Evolutionary conservation across 805 yeast genomes (phyloP), one percentile per base, ranked within the genome.

Genomic region (Monosporozyma siamensis): DNA sequence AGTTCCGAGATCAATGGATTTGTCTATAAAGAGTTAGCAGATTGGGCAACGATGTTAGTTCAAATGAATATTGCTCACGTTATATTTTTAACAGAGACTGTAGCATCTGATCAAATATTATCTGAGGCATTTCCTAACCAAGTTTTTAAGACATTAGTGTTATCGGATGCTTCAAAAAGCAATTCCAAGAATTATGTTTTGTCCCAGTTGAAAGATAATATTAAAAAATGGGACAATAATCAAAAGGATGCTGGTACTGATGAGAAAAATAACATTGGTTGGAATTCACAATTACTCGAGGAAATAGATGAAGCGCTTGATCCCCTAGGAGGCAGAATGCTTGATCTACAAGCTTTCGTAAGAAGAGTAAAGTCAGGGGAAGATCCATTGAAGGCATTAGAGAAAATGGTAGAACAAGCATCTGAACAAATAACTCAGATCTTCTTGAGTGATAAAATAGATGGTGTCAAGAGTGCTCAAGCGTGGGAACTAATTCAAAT

Each of bases 241-340:
- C 57, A 60, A 24, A 64, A 58, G 22, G 53, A 58, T n/a, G 47
- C 56, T 26, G 48, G 49, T 12, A 61, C 55, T 7, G 54, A 55
- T 9, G 58, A 55, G 27, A 47, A 54, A 23, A 44, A 40, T 17
- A 26, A n/a, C 11, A 17, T 20, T 7, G 42, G 29, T 14, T 34
- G 34, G 9, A 39, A 31, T 15, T 27, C 39, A 6, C 35, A 27
- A 9, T 25, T 40, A 1, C 20, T 38, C 4, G 29, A 45, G 27
- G 70, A 69, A 8, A 68, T 88, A 20, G 80, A 76, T 20, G 62
- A 65, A 4, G 72, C 80, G 25, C 64, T 89, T 26, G 76, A 67
- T 22, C 94, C 95, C 10, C 64, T 92, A 22, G 98, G 98, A 17
- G 98, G 98, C 32, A 77, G 98, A 48, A 83, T 90, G 89, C 70